A percentile compares a stretch with the other conserved stretches of the same genome.
Evolutionary conservation across 2,329 filamentous ascomycete species (phyloP).

Genomic region (Blastomyces percursus): DNA sequence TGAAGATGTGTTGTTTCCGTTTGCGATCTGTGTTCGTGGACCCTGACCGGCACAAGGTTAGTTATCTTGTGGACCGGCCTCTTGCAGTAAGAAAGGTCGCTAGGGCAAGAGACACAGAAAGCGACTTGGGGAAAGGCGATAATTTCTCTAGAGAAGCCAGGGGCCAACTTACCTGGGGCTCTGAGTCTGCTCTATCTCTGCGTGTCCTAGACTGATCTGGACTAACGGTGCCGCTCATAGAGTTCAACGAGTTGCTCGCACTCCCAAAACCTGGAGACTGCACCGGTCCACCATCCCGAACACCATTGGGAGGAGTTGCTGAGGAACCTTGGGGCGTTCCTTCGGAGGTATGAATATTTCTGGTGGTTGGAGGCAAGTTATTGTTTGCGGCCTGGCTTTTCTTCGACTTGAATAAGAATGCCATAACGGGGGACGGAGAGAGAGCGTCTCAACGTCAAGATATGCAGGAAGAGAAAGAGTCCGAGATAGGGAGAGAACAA

Average conservation of each 20-base stretch:
- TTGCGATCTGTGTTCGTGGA: conserved; percentile 40
- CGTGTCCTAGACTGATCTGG: conserved; percentile 53
- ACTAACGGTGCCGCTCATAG: conserved; percentile 53
- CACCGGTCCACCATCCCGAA: conserved; percentile 25
- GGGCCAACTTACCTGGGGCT: conserved; percentile 41
- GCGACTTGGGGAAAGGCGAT: not conserved
- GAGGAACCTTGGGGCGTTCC: conserved; percentile 34
- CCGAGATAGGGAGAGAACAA: not conserved
- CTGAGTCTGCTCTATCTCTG: conserved; percentile 46
- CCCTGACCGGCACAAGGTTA: conserved; percentile 10
- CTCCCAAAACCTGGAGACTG: conserved; percentile 59
- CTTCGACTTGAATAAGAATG: conserved; percentile 74
- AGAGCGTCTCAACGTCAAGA: not conserved
- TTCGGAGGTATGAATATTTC: conserved; percentile 48
- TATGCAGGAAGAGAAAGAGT: not conserved
- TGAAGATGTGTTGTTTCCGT: conserved; percentile 28
- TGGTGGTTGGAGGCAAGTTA: conserved; percentile 41
- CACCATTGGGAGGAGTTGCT: conserved; percentile 39
- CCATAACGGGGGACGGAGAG: conserved; percentile 41
- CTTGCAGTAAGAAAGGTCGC: not conserved
- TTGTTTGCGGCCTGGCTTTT: conserved; percentile 51
- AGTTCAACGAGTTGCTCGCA: conserved; percentile 54
- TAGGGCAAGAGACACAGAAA: not conserved
- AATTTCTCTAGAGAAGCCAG: not conserved
- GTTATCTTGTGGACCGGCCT: not conserved